Conservation (phyloP, 2,329 filamentous ascomycete species). For the Neobulgaria alba region DNA sequence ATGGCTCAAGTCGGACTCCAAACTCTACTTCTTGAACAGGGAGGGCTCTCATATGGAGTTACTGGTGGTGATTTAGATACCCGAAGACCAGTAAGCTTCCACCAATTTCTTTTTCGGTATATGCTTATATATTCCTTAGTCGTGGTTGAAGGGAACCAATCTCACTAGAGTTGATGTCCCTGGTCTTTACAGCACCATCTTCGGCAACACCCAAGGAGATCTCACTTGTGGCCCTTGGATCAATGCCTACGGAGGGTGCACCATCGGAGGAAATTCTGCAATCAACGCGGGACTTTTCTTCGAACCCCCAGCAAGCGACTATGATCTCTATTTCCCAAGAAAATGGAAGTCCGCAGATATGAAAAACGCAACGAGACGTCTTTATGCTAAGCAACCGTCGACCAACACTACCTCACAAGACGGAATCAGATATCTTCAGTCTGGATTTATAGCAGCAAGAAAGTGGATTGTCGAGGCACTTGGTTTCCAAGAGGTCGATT, state of each 20-base stretch:
- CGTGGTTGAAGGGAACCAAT: slow-evolving; percentile 39
- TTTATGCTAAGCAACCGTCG: slow-evolving; percentile 36
- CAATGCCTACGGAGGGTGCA: slow-evolving; percentile 40
- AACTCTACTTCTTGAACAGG: slow-evolving; percentile 43
- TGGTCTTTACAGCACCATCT: slow-evolving; percentile 42
- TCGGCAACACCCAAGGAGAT: slow-evolving; percentile 32
- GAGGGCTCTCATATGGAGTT: slow-evolving; percentile 40
- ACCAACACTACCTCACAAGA: slow-evolving; percentile 38
- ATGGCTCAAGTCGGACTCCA: slow-evolving; percentile 43
- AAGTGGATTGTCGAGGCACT: slow-evolving; percentile 42
- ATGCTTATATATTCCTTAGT: slow-evolving; percentile 6
- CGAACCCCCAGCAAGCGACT: slow-evolving; percentile 44
- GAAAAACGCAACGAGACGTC: slow-evolving; percentile 35
- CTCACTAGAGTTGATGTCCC: slow-evolving; percentile 45
- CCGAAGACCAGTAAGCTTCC: slow-evolving; percentile 27
- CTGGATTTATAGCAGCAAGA: slow-evolving; percentile 37
- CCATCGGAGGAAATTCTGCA: slow-evolving; percentile 42
- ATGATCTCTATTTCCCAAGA: slow-evolving; percentile 39
- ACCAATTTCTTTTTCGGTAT: not conserved
- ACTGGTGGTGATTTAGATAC: slow-evolving; percentile 36
- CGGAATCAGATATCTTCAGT: slow-evolving; percentile 38
- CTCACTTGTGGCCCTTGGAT: slow-evolving; percentile 36
- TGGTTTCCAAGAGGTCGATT: slow-evolving; percentile 38
- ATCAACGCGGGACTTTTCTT: slow-evolving; percentile 48
- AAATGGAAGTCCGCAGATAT: slow-evolving; percentile 45